Base-by-base conservation (phyloP, 768 basidiomycete species). In the Macrolepiota dolichaula region DNA sequence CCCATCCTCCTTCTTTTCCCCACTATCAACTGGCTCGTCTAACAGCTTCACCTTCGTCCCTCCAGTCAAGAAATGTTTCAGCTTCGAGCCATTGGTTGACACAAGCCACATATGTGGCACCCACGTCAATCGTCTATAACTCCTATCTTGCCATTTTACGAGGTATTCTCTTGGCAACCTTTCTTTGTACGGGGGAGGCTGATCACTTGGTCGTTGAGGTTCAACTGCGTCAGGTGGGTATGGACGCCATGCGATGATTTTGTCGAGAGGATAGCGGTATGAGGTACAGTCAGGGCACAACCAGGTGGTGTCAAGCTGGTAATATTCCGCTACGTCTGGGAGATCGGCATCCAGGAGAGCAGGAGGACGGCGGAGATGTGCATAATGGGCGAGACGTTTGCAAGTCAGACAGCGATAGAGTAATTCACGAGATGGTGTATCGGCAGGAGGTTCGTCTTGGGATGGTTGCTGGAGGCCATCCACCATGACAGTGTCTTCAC, bases 61-160 rank as follows among this genome's bases (percentile, higher is more conserved):
- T 13, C 79, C 77, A 9, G 71, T 65, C 40, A 96, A 76, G 74
- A 96, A 98, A 69, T 91, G 83, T 65, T 88, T 89, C 61, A 97
- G 74, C 69, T 88, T 92, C 11, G 72, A 68, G n/a, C 74, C 69
- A 55, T 84, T 78, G n/a, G 83, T 86, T 10, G 88, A 83, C 32
- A 86, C 76, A 1, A 97, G 77, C 94, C 94, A 98, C 78, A 89
- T 86, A 67, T 98, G 95, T 32, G 94, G 90, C 1, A 97, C 94
- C 95, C 95, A 98, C 70, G 89, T 82, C 11, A 84, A 76, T 46
- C 89, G 84, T 56, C 90, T 78, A 72, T 91, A 98, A 64, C 94
- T 92, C 49, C 89, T 76, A 42, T 80, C 85, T 9, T 73, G 72
- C 94, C 94, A 98, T 71, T 98, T 98, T 58, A 98, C 85, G 12